Base-by-base conservation (phyloP, 106 monocot species). In the Iris macrosiphon region DNA sequence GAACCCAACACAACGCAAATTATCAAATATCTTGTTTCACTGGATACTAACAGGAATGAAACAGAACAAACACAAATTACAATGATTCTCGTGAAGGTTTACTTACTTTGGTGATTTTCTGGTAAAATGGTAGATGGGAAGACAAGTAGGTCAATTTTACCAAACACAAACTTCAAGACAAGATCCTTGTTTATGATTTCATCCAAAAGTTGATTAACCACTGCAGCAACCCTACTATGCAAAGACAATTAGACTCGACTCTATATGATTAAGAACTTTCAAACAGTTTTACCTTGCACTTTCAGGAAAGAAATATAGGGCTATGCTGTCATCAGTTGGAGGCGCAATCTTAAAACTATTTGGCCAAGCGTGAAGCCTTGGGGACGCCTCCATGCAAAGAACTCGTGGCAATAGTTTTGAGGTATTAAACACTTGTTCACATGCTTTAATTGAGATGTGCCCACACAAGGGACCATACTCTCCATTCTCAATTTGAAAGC, bases 61-160 rank as follows among this genome's bases (percentile, higher is more conserved):
- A n/a, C n/a, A n/a, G n/a, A n/a, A n/a, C n/a, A n/a, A n/a, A n/a
- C n/a, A n/a, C n/a, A n/a, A n/a, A n/a, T n/a, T n/a, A n/a, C n/a
- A n/a, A n/a, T n/a, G n/a, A n/a, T n/a, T n/a, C n/a, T n/a, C n/a
- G n/a, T n/a, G n/a, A n/a, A n/a, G n/a, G n/a, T n/a, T n/a, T n/a
- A n/a, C n/a, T n/a, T 66, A 85, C 85, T 69, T 2, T 69, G 67
- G 23, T 23, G 61, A 20, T 66, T 10, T 59, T 51, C 38, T 2
- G 80, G 80, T 35, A 85, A 55, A 23, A 85, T 16, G 28, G 45
- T 29, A 31, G 85, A 85, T 15, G 79, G 31, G 32, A 80, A 80
- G 27, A 72, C 31, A 11, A 85, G 80, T 52, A 85, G 61, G 49
- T 80, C 80, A 41, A 60, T 64, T 15, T 65, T 32, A 65, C 62